Evolutionary conservation across 306 rosid species (phyloP).

Genomic region (Leucaena leucocephala): DNA sequence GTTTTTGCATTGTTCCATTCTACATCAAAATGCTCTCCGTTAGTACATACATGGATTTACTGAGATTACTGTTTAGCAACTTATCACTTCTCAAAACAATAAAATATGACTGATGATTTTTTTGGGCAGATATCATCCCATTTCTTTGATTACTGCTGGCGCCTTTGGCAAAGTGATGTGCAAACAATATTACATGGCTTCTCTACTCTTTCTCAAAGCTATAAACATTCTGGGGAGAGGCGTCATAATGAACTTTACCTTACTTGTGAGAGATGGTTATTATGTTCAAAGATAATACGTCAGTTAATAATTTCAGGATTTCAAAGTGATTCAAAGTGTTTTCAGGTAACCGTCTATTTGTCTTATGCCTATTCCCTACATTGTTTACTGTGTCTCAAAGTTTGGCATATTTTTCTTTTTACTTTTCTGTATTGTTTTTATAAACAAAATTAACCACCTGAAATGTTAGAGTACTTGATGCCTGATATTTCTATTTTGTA

Average conservation of each 20-base stretch:
- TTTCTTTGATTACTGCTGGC: conserved; percentile 94
- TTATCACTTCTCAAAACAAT: conserved; percentile 16
- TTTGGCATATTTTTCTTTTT: conserved; percentile 20
- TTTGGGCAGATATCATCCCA: conserved; percentile 87
- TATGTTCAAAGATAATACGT: conserved; percentile 85
- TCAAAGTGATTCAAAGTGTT: conserved; percentile 88
- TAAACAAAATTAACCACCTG: conserved; percentile 10
- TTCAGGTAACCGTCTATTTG: conserved; percentile 61
- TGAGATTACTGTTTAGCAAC: conserved; percentile 25
- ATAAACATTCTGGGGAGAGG: conserved; percentile 61
- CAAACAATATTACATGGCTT: conserved; percentile 81
- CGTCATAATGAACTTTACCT: conserved; percentile 73
- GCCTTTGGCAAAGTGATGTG: conserved; percentile 89
- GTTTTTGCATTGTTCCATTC: neutral
- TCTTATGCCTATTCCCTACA: conserved; percentile 20
- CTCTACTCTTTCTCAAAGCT: conserved; percentile 69
- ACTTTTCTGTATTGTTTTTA: neutral
- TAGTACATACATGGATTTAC: conserved; percentile 13
- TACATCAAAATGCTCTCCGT: conserved; percentile 19
- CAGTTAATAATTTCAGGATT: conserved; percentile 83
- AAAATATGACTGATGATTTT: conserved; percentile 28
- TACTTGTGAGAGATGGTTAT: conserved; percentile 92
- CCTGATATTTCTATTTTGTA: conserved; percentile 44
- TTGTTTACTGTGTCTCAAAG: conserved; percentile 3
- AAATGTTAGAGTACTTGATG: conserved; percentile 9